Base-by-base conservation (phyloP, 345 rosid species). In the Ricinus communis region DNA sequence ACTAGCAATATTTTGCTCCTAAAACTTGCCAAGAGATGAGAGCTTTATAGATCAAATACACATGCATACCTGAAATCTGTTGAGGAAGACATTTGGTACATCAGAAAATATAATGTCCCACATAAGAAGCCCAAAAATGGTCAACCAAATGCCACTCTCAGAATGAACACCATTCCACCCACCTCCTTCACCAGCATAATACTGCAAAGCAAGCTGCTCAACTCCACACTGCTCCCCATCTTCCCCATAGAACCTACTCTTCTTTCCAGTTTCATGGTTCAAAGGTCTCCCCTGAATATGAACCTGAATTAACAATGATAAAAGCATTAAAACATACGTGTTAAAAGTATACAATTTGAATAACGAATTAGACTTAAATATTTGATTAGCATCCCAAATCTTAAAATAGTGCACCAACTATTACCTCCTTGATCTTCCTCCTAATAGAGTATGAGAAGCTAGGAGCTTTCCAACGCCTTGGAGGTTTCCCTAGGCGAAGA, bases 401-500 rank as follows among this genome's bases (percentile, higher is more conserved):
- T 65, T 22, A 74, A 74, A 54, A 18, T 25, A 52, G 43, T 36
- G 15, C 18, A 60, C 40, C 13, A 56, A 64, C 59, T 45, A 45
- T 59, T 68, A 91, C 98, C 88, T 94, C 96, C 0, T 72, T 77
- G 74, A 91, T 90, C 83, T 82, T 90, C 66, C 87, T 85, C 49
- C 82, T 84, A 24, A 84, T 45, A 47, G 76, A 86, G 40, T 74
- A 77, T 55, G 86, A 62, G 76, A 88, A 91, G 55, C 84, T 79
- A 25, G 98, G 98, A 80, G 73, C 74, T 86, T 83, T 94, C 98
- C 98, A 94, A 68, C 97, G 91, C 80, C 98, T 90, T 62, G 98
- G 98, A 70, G 98, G 98, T 85, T 88, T 94, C 66, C 86, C 95
- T 67, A 91, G 73, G 56, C 91, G 93, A 81, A 94, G 86, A 68